Conservation (phyloP, 106 monocot genomes). For the Narthecium ossifragum region DNA sequence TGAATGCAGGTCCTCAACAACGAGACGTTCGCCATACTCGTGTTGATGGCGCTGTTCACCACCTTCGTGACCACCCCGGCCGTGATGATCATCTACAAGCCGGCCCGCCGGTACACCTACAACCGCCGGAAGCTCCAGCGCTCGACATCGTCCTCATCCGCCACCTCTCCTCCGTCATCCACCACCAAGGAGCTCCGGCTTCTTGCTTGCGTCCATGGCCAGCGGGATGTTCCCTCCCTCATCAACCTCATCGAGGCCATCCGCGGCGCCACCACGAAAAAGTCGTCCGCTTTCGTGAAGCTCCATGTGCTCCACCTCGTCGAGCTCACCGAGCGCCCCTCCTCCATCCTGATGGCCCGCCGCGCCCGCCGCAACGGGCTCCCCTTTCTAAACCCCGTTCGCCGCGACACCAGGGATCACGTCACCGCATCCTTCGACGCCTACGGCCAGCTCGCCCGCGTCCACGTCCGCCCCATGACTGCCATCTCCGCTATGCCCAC, state of each 20-base stretch:
- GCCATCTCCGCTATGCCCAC: constrained; percentile 33
- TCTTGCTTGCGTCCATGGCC: constrained; percentile 60
- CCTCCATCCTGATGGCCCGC: constrained; percentile 36
- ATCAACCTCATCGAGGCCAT: constrained; percentile 80
- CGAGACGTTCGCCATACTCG: constrained; percentile 74
- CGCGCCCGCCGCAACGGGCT: constrained; percentile 43
- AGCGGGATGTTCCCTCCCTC: constrained; percentile 52
- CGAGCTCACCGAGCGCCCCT: constrained; percentile 43
- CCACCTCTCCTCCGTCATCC: constrained; percentile 21
- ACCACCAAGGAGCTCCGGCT: constrained; percentile 59
- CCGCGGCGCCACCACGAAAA: constrained; percentile 36
- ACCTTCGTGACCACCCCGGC: constrained; percentile 81
- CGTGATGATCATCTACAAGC: constrained; percentile 82
- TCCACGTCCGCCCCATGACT: constrained; percentile 26
- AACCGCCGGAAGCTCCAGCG: constrained; percentile 41
- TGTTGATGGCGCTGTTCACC: constrained; percentile 89
- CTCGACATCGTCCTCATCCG: constrained; percentile 36
- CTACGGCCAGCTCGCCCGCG: constrained; percentile 31
- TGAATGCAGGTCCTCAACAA: constrained; percentile 58
- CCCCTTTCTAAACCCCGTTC: constrained; percentile 32
- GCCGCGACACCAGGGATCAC: constrained; percentile 16
- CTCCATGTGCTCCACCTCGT: constrained; percentile 44
- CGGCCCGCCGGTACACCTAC: constrained; percentile 28
- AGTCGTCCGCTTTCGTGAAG: constrained; percentile 30
- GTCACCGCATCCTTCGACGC: constrained; percentile 34